Evolutionary conservation across 179 eudicot species (phyloP).

Genomic region (Spinacia oleracea): DNA sequence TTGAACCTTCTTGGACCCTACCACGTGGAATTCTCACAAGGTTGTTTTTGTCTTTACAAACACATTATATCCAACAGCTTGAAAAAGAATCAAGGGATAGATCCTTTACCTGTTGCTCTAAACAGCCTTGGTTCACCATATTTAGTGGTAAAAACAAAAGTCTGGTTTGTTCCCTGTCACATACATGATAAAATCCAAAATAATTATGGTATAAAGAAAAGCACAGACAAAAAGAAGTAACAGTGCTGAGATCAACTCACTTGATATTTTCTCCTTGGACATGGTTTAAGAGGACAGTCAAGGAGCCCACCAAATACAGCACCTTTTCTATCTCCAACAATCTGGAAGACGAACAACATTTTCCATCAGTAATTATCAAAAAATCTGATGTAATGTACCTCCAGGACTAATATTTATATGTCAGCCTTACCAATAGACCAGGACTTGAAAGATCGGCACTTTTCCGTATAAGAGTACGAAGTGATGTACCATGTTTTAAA

Average conservation of each 20-base stretch:
- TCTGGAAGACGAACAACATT: slow-evolving; percentile 41
- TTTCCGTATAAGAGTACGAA: slow-evolving; percentile 72
- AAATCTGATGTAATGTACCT: slow-evolving; percentile 7
- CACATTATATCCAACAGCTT: slow-evolving; percentile 6
- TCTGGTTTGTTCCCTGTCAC: slow-evolving; percentile 83
- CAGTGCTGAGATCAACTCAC: slow-evolving; percentile 43
- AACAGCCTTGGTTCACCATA: slow-evolving; percentile 90
- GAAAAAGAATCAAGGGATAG: slow-evolving; percentile 15
- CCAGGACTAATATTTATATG: not conserved
- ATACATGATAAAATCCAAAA: slow-evolving; percentile 21
- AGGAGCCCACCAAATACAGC: slow-evolving; percentile 92
- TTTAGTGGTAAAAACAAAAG: slow-evolving; percentile 83
- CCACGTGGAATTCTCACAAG: not conserved
- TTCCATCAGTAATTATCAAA: not conserved
- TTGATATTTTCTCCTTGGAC: slow-evolving; percentile 85
- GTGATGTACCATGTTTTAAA: slow-evolving; percentile 78
- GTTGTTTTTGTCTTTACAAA: not conserved
- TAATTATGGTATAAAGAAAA: slow-evolving; percentile 4
- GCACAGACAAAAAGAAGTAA: slow-evolving; percentile 2
- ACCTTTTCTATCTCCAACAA: slow-evolving; percentile 88
- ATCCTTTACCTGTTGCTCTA: slow-evolving; percentile 80
- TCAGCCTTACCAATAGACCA: slow-evolving; percentile 63
- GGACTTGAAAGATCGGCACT: slow-evolving; percentile 72
- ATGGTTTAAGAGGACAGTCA: slow-evolving; percentile 77
- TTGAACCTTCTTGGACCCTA: not conserved